A percentile compares a stretch with the other conserved stretches of the same genome.
phyloP scores from a whole-genome alignment of 345 rosid species.

The Melaleuca alternifolia region DNA sequence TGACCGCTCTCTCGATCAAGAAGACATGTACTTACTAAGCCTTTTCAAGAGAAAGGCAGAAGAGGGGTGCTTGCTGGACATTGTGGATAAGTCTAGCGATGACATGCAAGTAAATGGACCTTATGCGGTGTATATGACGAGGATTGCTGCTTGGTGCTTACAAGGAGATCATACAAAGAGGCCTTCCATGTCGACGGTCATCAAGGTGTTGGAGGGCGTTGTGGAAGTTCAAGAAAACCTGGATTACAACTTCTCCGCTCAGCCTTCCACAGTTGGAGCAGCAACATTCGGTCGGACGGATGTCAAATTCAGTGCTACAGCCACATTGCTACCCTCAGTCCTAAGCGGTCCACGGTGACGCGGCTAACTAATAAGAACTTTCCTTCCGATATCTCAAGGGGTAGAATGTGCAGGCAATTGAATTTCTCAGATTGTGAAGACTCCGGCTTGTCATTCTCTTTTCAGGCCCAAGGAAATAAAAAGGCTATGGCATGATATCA shows the following conservation, averaged over 20 bases:
- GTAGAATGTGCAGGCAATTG: too few relatives aligned
- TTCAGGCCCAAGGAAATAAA: too few relatives aligned
- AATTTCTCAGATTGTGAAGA: too few relatives aligned
- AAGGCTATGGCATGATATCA: too few relatives aligned
- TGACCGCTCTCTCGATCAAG: conserved; percentile 1
- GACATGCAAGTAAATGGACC: conserved; percentile 8
- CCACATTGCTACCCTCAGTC: background rate
- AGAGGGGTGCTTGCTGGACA: background rate
- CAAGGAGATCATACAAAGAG: conserved; percentile 11
- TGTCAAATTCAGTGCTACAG: too few relatives aligned
- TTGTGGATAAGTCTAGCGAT: conserved; percentile 4
- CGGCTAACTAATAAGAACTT: background rate
- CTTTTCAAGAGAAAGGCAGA: conserved; percentile 7
- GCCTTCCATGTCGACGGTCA: background rate
- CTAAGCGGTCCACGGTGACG: background rate
- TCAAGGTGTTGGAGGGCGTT: conserved; percentile 7
- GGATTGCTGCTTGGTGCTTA: conserved; percentile 25
- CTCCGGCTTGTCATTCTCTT: too few relatives aligned
- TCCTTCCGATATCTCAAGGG: too few relatives aligned
- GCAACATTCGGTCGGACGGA: too few relatives aligned
- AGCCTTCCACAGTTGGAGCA: background rate
- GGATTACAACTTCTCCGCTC: background rate
- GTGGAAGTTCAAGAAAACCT: background rate
- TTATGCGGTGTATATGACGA: conserved; percentile 7
- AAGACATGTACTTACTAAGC: conserved; percentile 10